These are phyloP conservation scores for Xylogone sp. DNA, from an alignment of 2,329 filamentous ascomycete genomes.

Conservation along the genomic window DNA sequence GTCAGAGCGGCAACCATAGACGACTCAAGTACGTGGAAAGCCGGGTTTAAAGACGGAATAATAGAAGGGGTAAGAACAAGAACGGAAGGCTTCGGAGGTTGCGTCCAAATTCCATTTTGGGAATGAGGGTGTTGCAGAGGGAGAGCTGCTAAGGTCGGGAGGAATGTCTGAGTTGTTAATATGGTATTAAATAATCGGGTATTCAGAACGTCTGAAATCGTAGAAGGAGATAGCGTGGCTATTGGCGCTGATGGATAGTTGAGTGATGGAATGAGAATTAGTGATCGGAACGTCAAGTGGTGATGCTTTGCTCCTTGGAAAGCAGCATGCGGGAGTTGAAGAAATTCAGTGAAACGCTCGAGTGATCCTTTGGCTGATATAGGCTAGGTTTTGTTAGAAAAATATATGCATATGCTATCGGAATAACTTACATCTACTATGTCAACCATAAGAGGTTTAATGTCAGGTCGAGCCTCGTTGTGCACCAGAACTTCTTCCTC, in stretches of 20 bases:
- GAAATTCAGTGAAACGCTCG: constrained; percentile 66
- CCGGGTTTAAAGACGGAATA: constrained; percentile 73
- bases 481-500: constrained; percentile 82
- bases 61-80: constrained; percentile 77
- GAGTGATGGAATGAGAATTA: constrained; percentile 79
- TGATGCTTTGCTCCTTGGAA: constrained; percentile 74
- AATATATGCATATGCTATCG: constrained; percentile 3
- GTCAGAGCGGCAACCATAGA: constrained; percentile 83
- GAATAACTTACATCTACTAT: constrained; percentile 66
- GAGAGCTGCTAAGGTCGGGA: constrained; percentile 68
- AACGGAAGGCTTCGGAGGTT: constrained; percentile 56
- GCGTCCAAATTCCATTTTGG: constrained; percentile 36
- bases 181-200: constrained; percentile 89
- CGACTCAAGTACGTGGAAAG: constrained; percentile 82
- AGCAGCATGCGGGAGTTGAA: constrained; percentile 71
- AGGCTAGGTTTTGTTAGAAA: constrained; percentile 44
- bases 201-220: constrained; percentile 87
- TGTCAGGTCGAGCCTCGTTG: constrained; percentile 72
- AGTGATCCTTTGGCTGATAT: constrained; percentile 65
- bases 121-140: constrained; percentile 31
- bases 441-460: constrained; percentile 78
- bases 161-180: constrained; percentile 80
- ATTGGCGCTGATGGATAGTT: constrained; percentile 81
- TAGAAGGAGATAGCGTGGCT: constrained; percentile 77
- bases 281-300: constrained; percentile 69